phyloP scores from a whole-genome alignment of 1,284 basidiomycete species.

The Ustanciosporium gigantosporum region DNA sequence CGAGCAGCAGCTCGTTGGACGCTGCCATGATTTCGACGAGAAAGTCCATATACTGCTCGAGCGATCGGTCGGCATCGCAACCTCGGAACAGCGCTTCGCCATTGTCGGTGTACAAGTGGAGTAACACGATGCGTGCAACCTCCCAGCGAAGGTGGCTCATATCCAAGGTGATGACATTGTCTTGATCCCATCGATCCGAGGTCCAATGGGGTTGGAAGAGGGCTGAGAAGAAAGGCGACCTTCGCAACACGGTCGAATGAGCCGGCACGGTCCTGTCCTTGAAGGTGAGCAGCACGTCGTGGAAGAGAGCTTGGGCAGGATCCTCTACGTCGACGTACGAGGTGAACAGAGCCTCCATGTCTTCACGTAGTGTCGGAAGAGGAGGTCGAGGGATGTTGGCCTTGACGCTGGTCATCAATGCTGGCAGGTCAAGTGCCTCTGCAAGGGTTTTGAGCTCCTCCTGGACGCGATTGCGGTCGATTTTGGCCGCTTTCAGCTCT shows the following conservation, averaged over 20 bases:
- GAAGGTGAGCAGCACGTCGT: constrained; percentile 78
- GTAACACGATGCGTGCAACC: constrained; percentile 76
- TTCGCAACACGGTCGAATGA: constrained; percentile 77
- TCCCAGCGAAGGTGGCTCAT: constrained; percentile 77
- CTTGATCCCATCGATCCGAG: constrained; percentile 66
- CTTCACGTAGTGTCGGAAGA: constrained; percentile 64
- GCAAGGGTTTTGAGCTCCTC: constrained; percentile 67
- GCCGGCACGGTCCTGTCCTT: constrained; percentile 72
- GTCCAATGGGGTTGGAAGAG: constrained; percentile 88
- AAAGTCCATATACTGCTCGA: constrained; percentile 82
- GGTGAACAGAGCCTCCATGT: constrained; percentile 66
- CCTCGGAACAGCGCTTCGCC: constrained; percentile 72
- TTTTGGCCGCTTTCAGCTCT: constrained; percentile 67
- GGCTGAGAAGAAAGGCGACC: constrained; percentile 82
- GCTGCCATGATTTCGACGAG: constrained; percentile 83
- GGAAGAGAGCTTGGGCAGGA: constrained; percentile 37
- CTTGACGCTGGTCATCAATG: constrained; percentile 62
- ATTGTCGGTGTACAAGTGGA: constrained; percentile 77
- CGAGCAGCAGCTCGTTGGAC: constrained; percentile 85
- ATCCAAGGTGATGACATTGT: constrained; percentile 69
- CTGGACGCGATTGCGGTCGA: constrained; percentile 69
- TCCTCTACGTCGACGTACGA: constrained; percentile 18
- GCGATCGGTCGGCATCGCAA: constrained; percentile 61
- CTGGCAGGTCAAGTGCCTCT: constrained; percentile 65
- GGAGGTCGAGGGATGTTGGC: constrained; percentile 61